Evolutionary conservation across 306 rosid genomes (phyloP), one percentile per base, ranked within the genome.

Genomic region (Macrotyloma uniflorum): DNA sequence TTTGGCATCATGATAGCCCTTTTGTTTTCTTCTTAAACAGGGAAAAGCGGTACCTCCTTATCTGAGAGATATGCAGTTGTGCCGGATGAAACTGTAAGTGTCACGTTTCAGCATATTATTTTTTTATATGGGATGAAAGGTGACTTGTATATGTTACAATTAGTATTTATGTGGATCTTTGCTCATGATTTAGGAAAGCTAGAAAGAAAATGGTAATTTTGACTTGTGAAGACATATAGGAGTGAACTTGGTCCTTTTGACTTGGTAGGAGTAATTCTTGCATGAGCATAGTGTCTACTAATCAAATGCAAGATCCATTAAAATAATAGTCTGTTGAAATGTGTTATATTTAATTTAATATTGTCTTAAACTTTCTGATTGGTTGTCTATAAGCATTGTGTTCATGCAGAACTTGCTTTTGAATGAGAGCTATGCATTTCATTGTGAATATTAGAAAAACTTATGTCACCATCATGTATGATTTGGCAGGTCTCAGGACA

Each of bases 51-150:
- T 80, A 81, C 85, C 40, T 88, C 98, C 23, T 91, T 86, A 11
- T 82, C 96, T 4, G 93, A 80, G 87, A 89, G 98, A 91, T 95
- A 95, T 83, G 98, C 98, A 8, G 86, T 95, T 79, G 98, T 95
- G 79, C 98, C 98, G 11, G 98, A 89, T 81, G 98, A 95, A 88
- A 58, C 88, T 58, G 98, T 95, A 85, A 92, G 98, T 79, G 30
- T 59, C 57, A 72, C 30, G 23, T 70, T 55, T 38, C 62, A 46
- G 38, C 74, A 40, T 14, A 55, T 62, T 35, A 80, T 26, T 65
- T 14, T 42, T 73, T 4, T 28, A 35, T 40, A 47, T 47, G 15
- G 24, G 47, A 61, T 63, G 32, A 43, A 49, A 58, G 79, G 46
- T 14, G 50, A 72, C 46, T n/a, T 16, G 20, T 63, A 63, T 5